Base-by-base conservation (phyloP, 2,329 filamentous ascomycete species). In the Mariannaea sp. region DNA sequence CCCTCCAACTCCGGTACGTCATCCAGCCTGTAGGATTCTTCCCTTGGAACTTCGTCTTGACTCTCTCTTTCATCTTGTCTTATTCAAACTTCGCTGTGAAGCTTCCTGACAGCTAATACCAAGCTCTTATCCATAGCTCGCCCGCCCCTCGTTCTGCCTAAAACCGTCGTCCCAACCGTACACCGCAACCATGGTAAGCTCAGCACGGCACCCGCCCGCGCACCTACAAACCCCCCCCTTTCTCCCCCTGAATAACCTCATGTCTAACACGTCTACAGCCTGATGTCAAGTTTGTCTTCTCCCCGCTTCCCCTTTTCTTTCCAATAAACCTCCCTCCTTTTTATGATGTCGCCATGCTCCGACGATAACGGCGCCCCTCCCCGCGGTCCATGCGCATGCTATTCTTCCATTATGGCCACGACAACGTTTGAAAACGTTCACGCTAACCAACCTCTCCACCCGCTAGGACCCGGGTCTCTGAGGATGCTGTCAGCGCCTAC, bases 401-500 rank as follows among this genome's bases (percentile, higher is more conserved):
- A 49, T 49, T 19, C 29, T 14, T 10, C 6, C 14, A 12, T 20
- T 16, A 6, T 12, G 16, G 33, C 14, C 17, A 9, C 17, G 32
- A 35, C n/a, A 8, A 19, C 14, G 17, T 14, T 49, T 45, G 57
- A 51, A 58, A 55, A 58, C 53, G 52, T 16, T 16, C 43, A 47
- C 59, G 62, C 68, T 70, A 64, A 70, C 64, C 30, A 49, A 22
- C 26, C 41, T 10, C 14, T 10, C 14, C 32, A 42, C 49, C 53
- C 40, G 53, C 52, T 75, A 92, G 88, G 82, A 88, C 88, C 66
- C 80, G 81, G 71, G 85, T 92, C 68, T 77, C 82, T 62, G 81
- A 83, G 71, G 88, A 92, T 55, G 92, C 88, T 82, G 83, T 85
- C 71, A 72, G 73, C 64, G 75, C 78, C 56, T 93, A 87, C 83